A percentile compares a stretch with the other conserved stretches of the same genome.
Conservation (phyloP, 108 stramenopile genomes). For the Nannochloropsis gaditana region DNA sequence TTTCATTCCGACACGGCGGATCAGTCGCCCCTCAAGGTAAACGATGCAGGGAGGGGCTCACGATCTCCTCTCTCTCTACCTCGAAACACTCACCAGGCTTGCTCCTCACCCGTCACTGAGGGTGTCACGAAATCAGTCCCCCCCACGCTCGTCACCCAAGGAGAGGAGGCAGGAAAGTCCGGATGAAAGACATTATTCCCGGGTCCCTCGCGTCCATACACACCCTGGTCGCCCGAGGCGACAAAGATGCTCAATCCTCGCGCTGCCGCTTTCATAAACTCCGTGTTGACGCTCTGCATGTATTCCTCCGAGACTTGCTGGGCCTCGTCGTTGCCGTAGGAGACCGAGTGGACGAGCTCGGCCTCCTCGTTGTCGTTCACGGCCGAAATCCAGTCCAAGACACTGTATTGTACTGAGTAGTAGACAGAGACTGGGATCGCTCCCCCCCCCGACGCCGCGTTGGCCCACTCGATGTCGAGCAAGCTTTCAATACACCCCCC, state of each 20-base stretch:
- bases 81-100: conserved; percentile 27
- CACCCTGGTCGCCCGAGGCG: conserved; percentile 54
- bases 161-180: conserved; percentile 59
- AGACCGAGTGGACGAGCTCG: conserved; percentile 38
- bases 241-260: conserved; percentile 43
- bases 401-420: conserved; percentile 27
- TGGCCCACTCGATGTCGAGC: conserved; percentile 46
- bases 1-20: too few species aligned
- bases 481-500: conserved; percentile 40
- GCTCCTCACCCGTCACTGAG: conserved; percentile 39
- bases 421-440: conserved; percentile 42
- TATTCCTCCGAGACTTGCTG: conserved; percentile 45
- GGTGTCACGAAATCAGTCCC: conserved; percentile 40
- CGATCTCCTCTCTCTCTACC: not conserved
- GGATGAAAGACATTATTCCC: conserved; percentile 41
- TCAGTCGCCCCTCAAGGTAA: too few species aligned
- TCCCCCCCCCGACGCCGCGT: conserved; percentile 36
- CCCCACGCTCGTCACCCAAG: conserved; percentile 61
- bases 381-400: conserved; percentile 38
- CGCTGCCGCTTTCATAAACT: conserved; percentile 33
- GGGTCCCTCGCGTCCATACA: conserved; percentile 48
- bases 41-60: not conserved
- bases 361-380: conserved; percentile 28
- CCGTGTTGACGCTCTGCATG: conserved; percentile 36
- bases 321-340: conserved; percentile 53